A percentile compares a stretch with the other conserved stretches of the same genome.
phyloP scores from a whole-genome alignment of 768 basidiomycete genomes.

The Phanerodontia chrysosporium region DNA sequence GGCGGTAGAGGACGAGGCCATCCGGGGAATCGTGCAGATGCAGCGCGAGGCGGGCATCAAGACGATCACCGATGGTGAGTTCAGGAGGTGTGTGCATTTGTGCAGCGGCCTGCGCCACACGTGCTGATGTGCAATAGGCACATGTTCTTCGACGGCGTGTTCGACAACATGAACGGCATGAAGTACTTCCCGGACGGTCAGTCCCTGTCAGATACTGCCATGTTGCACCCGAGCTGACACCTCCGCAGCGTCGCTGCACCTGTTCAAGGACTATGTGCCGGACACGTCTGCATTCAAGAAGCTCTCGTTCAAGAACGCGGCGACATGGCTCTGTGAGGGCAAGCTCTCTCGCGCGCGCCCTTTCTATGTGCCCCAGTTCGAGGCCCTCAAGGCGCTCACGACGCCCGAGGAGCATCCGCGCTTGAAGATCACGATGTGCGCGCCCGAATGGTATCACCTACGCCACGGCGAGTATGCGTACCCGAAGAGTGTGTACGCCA shows the following conservation, averaged over 20 bases:
- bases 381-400: conserved; percentile 54
- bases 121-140: no score
- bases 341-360: conserved; percentile 60
- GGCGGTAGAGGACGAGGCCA: conserved; percentile 48
- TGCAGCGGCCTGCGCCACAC: no score
- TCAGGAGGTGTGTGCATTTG: no score
- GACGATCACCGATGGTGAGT: conserved; percentile 63
- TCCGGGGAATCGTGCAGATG: conserved; percentile 47
- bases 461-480: conserved; percentile 62
- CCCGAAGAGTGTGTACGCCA: conserved; percentile 53
- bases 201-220: conserved; percentile 8
- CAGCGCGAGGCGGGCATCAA: conserved; percentile 54
- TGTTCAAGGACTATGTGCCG: conserved; percentile 42
- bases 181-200: conserved; percentile 44
- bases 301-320: conserved; percentile 29
- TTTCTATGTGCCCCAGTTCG: conserved; percentile 62
- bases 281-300: conserved; percentile 31
- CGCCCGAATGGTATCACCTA: conserved; percentile 71
- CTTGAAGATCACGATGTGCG: conserved; percentile 69
- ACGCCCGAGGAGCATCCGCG: conserved; percentile 58
- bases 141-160: conserved; percentile 62
- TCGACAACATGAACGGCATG: conserved; percentile 65
- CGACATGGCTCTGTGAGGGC: conserved; percentile 33
- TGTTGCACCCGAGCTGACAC: not conserved
- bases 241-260: conserved; percentile 14